These are phyloP conservation scores for Melaleuca quinquenervia DNA, from an alignment of 345 rosid species.

Conservation along the genomic window DNA sequence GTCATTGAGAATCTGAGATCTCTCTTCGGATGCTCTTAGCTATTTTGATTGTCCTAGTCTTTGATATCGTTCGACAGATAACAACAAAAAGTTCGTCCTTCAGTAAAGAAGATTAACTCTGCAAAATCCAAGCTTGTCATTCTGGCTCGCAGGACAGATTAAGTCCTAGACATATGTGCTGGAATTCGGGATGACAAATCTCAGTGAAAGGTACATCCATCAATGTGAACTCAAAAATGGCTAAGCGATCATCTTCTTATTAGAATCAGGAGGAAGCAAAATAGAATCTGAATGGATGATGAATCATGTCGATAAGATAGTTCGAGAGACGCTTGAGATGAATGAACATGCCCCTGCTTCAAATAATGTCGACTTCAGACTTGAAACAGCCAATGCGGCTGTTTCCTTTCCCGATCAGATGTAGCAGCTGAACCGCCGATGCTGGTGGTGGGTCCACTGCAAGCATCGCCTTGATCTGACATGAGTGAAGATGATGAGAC, in stretches of 20 bases:
- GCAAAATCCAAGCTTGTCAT: background rate
- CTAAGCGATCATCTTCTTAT: background rate
- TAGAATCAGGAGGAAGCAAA: constrained; percentile 1
- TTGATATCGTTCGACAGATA: background rate
- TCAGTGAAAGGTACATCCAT: constrained; percentile 6
- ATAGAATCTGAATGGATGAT: constrained; percentile 3
- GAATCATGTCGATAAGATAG: constrained; percentile 7
- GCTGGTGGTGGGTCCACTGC: constrained; percentile 38
- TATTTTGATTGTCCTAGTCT: background rate
- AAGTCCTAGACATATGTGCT: background rate
- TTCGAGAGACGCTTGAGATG: constrained; percentile 5
- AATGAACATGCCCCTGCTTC: background rate
- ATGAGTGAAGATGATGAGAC: constrained; percentile 14
- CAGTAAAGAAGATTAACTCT: background rate
- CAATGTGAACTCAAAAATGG: constrained; percentile 5
- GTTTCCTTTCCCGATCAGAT: constrained; percentile 46
- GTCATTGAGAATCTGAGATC: background rate
- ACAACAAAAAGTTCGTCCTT: background rate
- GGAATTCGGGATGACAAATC: background rate
- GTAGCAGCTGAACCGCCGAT: constrained; percentile 48
- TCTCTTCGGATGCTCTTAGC: background rate
- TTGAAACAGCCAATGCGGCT: constrained; percentile 67
- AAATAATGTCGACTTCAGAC: constrained; percentile 22
- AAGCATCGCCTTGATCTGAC: constrained; percentile 24
- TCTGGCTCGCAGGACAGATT: background rate